Evolutionary conservation across 139 green algal genomes (phyloP).

Genomic region (Coccomyxa sp.): DNA sequence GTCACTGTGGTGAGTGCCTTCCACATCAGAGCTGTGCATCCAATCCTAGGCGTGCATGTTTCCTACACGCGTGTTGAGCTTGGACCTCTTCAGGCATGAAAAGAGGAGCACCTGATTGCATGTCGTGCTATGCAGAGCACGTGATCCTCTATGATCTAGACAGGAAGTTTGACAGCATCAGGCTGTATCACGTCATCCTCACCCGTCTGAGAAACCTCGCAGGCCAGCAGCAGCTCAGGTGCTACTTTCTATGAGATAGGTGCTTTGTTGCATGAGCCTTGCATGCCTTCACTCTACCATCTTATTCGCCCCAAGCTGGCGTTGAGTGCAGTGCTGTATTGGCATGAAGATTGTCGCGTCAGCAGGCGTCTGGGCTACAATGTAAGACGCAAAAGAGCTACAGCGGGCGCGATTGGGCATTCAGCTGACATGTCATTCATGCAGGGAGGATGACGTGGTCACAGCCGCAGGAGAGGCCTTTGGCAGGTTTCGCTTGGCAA

Average conservation of each 20-base stretch:
- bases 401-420: neutral
- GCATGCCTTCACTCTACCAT: no score
- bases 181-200: slow-evolving; percentile 17
- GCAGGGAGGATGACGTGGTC: neutral
- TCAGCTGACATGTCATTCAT: neutral
- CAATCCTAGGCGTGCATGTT: no score
- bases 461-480: neutral
- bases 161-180: slow-evolving; percentile 30
- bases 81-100: no score
- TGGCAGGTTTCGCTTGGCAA: neutral
- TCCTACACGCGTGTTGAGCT: no score
- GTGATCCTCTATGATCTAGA: slow-evolving; percentile 27
- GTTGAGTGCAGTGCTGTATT: no score
- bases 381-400: neutral
- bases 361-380: neutral
- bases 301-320: no score
- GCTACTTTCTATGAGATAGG: no score
- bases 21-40: neutral
- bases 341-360: no score
- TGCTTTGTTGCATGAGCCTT: no score
- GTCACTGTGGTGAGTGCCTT: neutral
- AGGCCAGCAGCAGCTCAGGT: neutral
- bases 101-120: no score
- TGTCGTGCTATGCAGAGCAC: neutral
- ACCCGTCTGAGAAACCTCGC: neutral